A percentile compares a stretch with the other conserved stretches of the same genome.
phyloP scores from a whole-genome alignment of 768 basidiomycete species.

The Tylopilus vinaceipallidus region DNA sequence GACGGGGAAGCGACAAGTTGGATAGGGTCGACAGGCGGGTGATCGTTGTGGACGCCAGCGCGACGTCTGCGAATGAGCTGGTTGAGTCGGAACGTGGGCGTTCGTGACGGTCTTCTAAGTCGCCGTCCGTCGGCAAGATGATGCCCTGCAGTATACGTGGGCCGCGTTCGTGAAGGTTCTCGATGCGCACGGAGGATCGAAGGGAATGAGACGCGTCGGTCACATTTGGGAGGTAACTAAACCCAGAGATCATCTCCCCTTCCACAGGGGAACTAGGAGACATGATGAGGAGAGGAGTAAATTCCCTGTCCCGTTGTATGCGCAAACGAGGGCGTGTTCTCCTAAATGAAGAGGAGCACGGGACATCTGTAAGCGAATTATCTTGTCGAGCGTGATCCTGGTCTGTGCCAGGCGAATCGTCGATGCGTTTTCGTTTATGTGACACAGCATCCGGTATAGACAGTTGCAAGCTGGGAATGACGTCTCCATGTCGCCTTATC shows the following conservation, averaged over 20 bases:
- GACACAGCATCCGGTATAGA: neutral
- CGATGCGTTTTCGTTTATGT: conserved; percentile 20
- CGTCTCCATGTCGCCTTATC: neutral
- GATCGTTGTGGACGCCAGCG: conserved; percentile 7
- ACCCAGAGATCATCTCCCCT: conserved; percentile 3
- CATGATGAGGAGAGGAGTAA: conserved; percentile 24
- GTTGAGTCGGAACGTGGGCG: conserved; percentile 10
- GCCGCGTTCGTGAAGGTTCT: neutral
- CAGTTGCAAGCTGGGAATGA: neutral
- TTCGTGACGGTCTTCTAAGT: neutral
- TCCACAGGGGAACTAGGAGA: conserved; percentile 4
- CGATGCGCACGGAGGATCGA: neutral
- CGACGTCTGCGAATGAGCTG: conserved; percentile 18
- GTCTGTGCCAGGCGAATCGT: neutral
- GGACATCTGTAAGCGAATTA: neutral
- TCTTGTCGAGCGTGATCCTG: neutral
- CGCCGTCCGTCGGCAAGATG: neutral
- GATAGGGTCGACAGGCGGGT: conserved; percentile 15
- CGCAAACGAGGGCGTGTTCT: conserved; percentile 10
- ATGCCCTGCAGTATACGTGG: conserved; percentile 1
- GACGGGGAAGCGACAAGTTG: conserved; percentile 19
- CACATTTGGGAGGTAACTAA: neutral
- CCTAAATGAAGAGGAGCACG: neutral
- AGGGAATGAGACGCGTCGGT: neutral
- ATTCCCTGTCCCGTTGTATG: conserved; percentile 10